phyloP scores from a whole-genome alignment of 176 grass and related monocot genomes.

The Bonia amplexicaulis region DNA sequence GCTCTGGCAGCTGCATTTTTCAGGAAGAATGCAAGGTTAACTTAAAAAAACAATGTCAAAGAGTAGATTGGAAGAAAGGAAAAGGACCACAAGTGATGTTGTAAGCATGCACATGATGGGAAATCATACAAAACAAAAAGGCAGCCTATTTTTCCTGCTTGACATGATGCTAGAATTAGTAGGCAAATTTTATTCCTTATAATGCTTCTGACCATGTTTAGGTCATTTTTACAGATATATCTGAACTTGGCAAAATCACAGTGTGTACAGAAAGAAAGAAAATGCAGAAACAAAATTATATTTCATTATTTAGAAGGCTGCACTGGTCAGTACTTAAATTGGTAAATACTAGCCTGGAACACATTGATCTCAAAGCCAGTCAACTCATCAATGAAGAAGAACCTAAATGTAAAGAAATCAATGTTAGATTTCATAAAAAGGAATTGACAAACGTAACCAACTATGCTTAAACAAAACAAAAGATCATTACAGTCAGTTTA shows the following conservation, averaged over 20 bases:
- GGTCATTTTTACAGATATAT: background rate
- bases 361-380: constrained; percentile 84
- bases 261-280: background rate
- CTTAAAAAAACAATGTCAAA: constrained; percentile 29
- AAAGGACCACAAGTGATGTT: background rate
- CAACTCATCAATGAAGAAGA: constrained; percentile 96
- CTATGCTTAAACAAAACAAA: background rate
- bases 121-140: background rate
- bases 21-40: background rate
- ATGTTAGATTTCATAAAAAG: background rate
- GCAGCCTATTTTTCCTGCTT: background rate
- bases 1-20: constrained; percentile 77
- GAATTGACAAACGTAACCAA: background rate
- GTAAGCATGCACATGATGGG: background rate
- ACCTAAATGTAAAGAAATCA: constrained; percentile 37
- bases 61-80: constrained; percentile 29
- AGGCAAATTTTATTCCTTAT: background rate
- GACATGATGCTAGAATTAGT: background rate
- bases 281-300: background rate
- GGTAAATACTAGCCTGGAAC: background rate
- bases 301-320: background rate
- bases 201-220: background rate
- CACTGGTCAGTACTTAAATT: background rate
- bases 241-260: background rate
- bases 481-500: background rate